Evolutionary conservation across 1,284 basidiomycete genomes (phyloP), one percentile per base, ranked within the genome.

Genomic region (Sporisorium scitamineum): DNA sequence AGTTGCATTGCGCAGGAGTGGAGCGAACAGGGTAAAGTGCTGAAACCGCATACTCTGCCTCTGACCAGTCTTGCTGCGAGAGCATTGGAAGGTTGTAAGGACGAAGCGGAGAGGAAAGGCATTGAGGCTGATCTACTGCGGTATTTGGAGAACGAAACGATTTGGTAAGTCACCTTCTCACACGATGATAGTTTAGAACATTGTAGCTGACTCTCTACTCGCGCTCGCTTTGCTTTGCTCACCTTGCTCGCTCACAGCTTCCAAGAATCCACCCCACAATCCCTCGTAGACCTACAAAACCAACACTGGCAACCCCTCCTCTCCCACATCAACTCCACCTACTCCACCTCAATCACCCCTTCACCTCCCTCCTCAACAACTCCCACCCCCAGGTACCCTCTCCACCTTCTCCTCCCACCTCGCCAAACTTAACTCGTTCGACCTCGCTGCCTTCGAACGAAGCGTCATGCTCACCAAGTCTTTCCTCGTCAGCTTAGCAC

Each of bases 141-240:
- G 72, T 99, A 98, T 86, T 87, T 99, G 37, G 92, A 97, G 77
- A 98, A 96, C 3, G 97, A 99, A 85, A 95, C 97, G 0, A 91
- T 99, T 67, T 95, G 94, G 39, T 42, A 20, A 3, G 39, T 42
- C 8, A 18, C 37, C 39, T 18, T 18, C 37, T 3, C n/a, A 42
- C 37, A 18, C 8, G 37, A 34, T 13, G 34, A 34, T 13, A 34
- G 3, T 34, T 3, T 34, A 34, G 32, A 34, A 13, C 32, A 34
- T 7, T 34, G 5, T 13, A n/a, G 8, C 39, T 42, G 39, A 42
- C 39, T 42, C 14, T 39, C 18, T 39, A 18, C 37, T 34, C 34
- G 37, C 14, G n/a, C n/a, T n/a, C n/a, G n/a, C n/a, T n/a, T n/a
- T n/a, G n/a, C n/a, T n/a, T n/a, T n/a, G n/a, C n/a, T n/a, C n/a